These are phyloP conservation scores for Starmerella potacharoeniae DNA, from an alignment of 805 yeast species.

Conservation along the genomic window DNA sequence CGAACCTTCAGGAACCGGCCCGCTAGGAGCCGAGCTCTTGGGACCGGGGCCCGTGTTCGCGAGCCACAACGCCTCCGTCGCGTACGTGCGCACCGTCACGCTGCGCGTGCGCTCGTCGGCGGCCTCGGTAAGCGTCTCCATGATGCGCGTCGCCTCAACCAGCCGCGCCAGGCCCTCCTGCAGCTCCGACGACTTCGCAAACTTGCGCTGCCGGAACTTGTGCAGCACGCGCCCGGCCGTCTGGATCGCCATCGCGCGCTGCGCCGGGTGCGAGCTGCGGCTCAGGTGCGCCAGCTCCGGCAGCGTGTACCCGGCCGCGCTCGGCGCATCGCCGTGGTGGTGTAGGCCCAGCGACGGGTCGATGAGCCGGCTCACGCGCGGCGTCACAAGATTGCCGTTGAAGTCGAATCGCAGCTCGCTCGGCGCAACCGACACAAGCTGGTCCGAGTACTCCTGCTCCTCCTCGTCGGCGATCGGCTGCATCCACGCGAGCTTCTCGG, in stretches of 20 bases:
- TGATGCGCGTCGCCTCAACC: constrained; percentile 17
- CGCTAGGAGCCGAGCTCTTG: background rate
- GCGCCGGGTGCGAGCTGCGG: constrained; percentile 71
- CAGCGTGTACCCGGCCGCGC: constrained; percentile 84
- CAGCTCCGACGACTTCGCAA: constrained; percentile 33
- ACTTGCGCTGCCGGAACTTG: constrained; percentile 47
- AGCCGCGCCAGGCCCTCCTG: constrained; percentile 24
- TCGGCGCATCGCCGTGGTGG: constrained; percentile 84
- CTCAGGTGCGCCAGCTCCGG: constrained; percentile 69
- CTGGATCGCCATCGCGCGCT: constrained; percentile 75
- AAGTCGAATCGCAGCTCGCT: constrained; percentile 79
- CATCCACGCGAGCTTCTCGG: constrained; percentile 87
- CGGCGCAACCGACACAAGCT: constrained; percentile 35
- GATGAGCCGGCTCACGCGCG: constrained; percentile 37
- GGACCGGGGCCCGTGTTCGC: constrained; percentile 11
- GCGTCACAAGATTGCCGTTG: constrained; percentile 62
- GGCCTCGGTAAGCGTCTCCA: constrained; percentile 23
- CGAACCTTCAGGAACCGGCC: too few species aligned
- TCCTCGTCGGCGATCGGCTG: constrained; percentile 40
- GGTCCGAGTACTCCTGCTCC: constrained; percentile 35
- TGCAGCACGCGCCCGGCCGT: constrained; percentile 79
- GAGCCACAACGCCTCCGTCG: constrained; percentile 26
- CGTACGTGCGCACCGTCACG: constrained; percentile 23
- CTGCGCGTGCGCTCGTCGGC: constrained; percentile 23
- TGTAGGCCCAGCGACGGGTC: constrained; percentile 64